These are phyloP conservation scores for Colletotrichum somersetense DNA, from an alignment of 2,329 filamentous ascomycete genomes.

Conservation along the genomic window DNA sequence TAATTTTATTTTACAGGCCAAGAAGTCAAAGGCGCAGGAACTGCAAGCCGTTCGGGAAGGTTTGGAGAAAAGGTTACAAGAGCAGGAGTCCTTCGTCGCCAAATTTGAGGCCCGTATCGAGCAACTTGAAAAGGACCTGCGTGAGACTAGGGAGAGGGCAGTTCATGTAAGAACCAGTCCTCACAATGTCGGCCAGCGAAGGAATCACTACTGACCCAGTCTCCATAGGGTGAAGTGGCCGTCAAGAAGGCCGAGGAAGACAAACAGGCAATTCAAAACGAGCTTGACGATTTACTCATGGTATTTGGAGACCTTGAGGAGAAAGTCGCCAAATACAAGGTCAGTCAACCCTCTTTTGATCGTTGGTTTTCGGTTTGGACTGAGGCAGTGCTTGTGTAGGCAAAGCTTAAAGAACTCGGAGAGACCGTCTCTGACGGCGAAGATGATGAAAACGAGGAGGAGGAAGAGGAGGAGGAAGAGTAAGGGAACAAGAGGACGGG, in stretches of 20 bases:
- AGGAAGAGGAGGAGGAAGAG: constrained; percentile 57
- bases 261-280: constrained; percentile 73
- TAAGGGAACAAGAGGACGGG: constrained; percentile 45
- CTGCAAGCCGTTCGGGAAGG: constrained; percentile 65
- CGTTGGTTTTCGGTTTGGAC: not conserved
- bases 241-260: constrained; percentile 69
- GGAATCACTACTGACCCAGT: constrained; percentile 15
- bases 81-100: constrained; percentile 55
- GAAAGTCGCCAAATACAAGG: constrained; percentile 81
- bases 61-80: constrained; percentile 55
- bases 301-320: constrained; percentile 86
- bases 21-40: constrained; percentile 71
- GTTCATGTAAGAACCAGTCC: constrained; percentile 21
- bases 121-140: constrained; percentile 48
- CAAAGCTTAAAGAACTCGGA: constrained; percentile 74
- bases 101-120: constrained; percentile 51
- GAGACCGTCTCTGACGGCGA: constrained; percentile 83
- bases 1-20: constrained; percentile 57
- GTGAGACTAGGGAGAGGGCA: constrained; percentile 46
- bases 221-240: constrained; percentile 49
- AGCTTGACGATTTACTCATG: constrained; percentile 85
- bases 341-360: constrained; percentile 52
- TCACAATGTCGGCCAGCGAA: not conserved
- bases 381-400: constrained; percentile 50
- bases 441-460: constrained; percentile 70